Evolutionary conservation across 352 stramenopile species (phyloP), one percentile per base, ranked within the genome.

Genomic region (Pythium phragmiticola): DNA sequence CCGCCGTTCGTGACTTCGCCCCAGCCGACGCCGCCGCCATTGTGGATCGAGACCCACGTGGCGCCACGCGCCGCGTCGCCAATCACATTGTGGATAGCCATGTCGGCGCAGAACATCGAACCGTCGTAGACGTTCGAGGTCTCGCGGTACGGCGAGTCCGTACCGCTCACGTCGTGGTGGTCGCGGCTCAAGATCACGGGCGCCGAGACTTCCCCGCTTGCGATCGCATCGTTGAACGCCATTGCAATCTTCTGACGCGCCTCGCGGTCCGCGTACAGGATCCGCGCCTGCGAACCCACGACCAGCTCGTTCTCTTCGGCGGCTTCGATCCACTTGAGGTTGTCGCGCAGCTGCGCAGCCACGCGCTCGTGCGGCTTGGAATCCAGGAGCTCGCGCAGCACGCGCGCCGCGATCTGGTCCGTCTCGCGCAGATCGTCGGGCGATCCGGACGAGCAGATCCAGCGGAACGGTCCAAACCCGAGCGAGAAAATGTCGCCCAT

Each of bases 401-500:
- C 82, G 30, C 80, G 66, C 0, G 70, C 72, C 36, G 87, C 87
- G 65, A 96, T 94, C 19, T 53, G 65, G 63, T 96, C 88, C 9
- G 81, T 96, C 69, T 82, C 87, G 63, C 71, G 68, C 30, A 96
- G 74, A 56, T 96, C 87, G 14, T 78, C 68, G 23, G 79, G 66
- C 9, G 65, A 72, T 47, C 80, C 77, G 0, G 80, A 93, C 48
- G 86, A 90, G 62, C 87, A 96, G 21, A 96, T 85, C 88, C 88
- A 96, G 17, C 87, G 85, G 80, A 96, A 96, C 8, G 88, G 87
- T 17, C 88, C 88, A 66, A 96, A 96, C 26, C 88, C 88, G 16
- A 96, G 83, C 43, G 83, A 95, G 74, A 95, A 96, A 62, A 96
- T 95, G 73, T 95, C 87, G 45, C 88, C 88, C 87, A 96, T 95